Evolutionary conservation across 768 basidiomycete species (phyloP), one percentile per base, ranked within the genome.

Genomic region (Lyophyllum semitale): DNA sequence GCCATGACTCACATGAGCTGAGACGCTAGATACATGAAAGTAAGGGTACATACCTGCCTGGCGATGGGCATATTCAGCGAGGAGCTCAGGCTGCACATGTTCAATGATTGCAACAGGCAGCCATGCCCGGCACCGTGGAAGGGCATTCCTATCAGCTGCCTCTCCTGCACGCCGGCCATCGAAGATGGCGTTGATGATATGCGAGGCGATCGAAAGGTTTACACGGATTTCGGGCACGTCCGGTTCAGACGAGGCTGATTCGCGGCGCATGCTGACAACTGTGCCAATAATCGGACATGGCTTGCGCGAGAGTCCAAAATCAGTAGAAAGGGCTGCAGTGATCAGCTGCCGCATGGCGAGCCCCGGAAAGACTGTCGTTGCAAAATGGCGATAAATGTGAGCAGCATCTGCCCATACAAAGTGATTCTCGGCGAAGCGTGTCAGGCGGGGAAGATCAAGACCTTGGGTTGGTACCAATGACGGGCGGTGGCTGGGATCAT

Each of bases 301-400:
- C 48, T 27, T 45, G 8, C 15, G 41, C 17, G 35, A 8, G 9
- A 59, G 29, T 23, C 53, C 53, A 11, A 44, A 22, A 33, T 59
- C 53, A 8, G 41, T 26, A 2, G 26, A 32, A 32, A 29, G n/a
- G 1, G 53, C 58, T 7, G 29, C 30, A 6, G 25, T 20, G 7
- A 59, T 30, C 11, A 59, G 49, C 49, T 59, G 50, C 13, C 45
- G 18, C 27, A 59, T 48, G 8, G 53, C 48, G 20, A 59, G 53
- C n/a, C 48, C 53, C 1, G 53, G 53, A 35, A 59, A 54, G 6
- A 59, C 30, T 1, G 15, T 47, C 0, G 37, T 47, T 1, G 53
- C 37, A n/a, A 59, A 59, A 15, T 30, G 27, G 15, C 43, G 37
- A 26, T 51, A 51, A 8, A 58, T 43, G 12, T 41, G 42, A 18